phyloP scores from a whole-genome alignment of 176 grass and related monocot genomes.

The Pharus latifolius region DNA sequence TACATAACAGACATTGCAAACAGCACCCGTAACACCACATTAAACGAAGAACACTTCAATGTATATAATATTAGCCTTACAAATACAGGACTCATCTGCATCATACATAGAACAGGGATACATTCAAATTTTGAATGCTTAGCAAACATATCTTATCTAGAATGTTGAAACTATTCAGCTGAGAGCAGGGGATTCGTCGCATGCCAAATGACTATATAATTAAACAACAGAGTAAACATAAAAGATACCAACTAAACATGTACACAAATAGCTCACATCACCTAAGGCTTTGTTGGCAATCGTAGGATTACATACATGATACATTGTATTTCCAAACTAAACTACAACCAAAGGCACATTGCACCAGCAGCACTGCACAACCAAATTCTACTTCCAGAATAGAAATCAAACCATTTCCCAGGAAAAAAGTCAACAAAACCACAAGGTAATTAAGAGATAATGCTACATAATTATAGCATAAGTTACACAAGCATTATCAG shows the following conservation, averaged over 20 bases:
- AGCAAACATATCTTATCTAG: background rate
- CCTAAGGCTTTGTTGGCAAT: background rate
- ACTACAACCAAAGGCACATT: too few species aligned
- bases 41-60: background rate
- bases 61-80: background rate
- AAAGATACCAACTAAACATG: background rate
- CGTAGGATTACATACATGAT: background rate
- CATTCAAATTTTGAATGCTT: background rate
- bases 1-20: background rate
- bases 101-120: background rate
- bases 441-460: background rate
- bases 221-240: background rate
- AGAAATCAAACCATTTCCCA: background rate
- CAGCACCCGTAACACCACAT: background rate
- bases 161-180: background rate
- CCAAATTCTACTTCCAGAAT: background rate
- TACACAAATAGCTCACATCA: background rate
- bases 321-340: background rate
- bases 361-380: background rate
- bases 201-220: background rate
- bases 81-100: background rate
- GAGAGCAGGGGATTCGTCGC: background rate
- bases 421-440: background rate
- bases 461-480: background rate
- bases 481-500: constrained; percentile 10